Evolutionary conservation across 257 asterid genomes (phyloP).

Genomic region (Fraxinus americana): DNA sequence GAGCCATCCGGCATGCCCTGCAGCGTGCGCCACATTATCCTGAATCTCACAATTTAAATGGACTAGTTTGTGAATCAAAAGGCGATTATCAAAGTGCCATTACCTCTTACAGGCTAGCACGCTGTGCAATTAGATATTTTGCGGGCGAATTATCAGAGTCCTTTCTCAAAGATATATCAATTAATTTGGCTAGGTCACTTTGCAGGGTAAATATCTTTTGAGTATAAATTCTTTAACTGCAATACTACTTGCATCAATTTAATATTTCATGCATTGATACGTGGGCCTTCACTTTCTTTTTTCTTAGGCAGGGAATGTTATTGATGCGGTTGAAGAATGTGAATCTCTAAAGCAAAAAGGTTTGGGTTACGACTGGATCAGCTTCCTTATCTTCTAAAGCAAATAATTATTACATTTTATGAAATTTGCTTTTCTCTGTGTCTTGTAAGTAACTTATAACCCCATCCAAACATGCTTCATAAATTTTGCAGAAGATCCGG

Average conservation of each 20-base stretch:
- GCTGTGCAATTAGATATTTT: slow-evolving; percentile 53
- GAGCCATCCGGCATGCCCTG: slow-evolving; percentile 85
- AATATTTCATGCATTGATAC: slow-evolving; percentile 19
- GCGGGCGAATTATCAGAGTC: slow-evolving; percentile 48
- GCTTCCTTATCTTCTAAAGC: not conserved
- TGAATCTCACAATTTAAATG: slow-evolving; percentile 89
- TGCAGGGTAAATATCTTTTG: slow-evolving; percentile 64
- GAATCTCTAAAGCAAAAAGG: slow-evolving; percentile 72
- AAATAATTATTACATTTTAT: too few species aligned
- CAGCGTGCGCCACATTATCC: slow-evolving; percentile 87
- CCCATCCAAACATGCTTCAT: too few species aligned
- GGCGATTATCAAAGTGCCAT: slow-evolving; percentile 76
- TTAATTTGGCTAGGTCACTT: slow-evolving; percentile 85
- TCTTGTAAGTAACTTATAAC: not conserved
- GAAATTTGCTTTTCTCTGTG: not conserved
- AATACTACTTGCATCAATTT: not conserved
- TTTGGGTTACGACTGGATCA: slow-evolving; percentile 36
- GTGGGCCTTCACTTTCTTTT: slow-evolving; percentile 26
- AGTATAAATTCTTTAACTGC: slow-evolving; percentile 16
- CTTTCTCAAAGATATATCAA: slow-evolving; percentile 54
- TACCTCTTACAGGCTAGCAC: slow-evolving; percentile 80
- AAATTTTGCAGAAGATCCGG: slow-evolving; percentile 15
- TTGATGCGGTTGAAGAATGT: slow-evolving; percentile 77
- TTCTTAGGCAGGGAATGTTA: slow-evolving; percentile 70
- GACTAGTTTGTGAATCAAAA: slow-evolving; percentile 87